phyloP scores from a whole-genome alignment of 148 eudicot species.

The Vaccinium corymbosum region DNA sequence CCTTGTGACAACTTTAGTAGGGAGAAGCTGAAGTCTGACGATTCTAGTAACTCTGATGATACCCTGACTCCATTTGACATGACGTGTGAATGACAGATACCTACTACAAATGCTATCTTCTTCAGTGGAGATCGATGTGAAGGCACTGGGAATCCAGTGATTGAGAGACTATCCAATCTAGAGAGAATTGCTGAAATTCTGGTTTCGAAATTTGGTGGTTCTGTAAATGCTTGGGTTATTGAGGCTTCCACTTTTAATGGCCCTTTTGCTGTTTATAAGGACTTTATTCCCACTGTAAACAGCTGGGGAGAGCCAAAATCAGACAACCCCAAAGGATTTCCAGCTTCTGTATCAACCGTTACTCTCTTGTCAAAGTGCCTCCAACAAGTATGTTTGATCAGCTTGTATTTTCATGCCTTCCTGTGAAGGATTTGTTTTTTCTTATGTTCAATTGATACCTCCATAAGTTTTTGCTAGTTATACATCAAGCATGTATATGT shows the following conservation, averaged over 20 bases:
- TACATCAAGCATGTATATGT: not conserved
- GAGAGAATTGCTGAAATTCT: constrained; percentile 60
- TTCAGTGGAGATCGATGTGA: constrained; percentile 80
- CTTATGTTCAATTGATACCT: not conserved
- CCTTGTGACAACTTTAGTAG: not conserved
- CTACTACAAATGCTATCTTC: constrained; percentile 77
- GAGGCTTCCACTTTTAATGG: constrained; percentile 84
- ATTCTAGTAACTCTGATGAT: not conserved
- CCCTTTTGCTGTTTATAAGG: constrained; percentile 77
- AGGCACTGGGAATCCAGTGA: constrained; percentile 74
- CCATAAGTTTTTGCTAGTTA: not conserved
- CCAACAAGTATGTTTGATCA: constrained; percentile 46
- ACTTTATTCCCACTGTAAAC: constrained; percentile 58
- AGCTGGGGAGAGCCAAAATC: constrained; percentile 68
- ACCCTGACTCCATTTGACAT: not conserved
- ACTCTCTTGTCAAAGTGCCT: constrained; percentile 58
- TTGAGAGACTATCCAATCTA: constrained; percentile 67
- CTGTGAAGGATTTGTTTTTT: not conserved
- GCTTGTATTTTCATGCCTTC: constrained; percentile 6
- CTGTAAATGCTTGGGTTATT: constrained; percentile 74
- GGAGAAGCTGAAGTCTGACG: not conserved
- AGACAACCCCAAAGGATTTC: constrained; percentile 58
- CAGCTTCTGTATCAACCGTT: constrained; percentile 61
- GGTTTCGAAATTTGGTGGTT: constrained; percentile 62
- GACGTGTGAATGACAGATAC: constrained; percentile 40